Evolutionary conservation across 2,329 filamentous ascomycete genomes (phyloP).

Genomic region (Aspergillus intermedius): DNA sequence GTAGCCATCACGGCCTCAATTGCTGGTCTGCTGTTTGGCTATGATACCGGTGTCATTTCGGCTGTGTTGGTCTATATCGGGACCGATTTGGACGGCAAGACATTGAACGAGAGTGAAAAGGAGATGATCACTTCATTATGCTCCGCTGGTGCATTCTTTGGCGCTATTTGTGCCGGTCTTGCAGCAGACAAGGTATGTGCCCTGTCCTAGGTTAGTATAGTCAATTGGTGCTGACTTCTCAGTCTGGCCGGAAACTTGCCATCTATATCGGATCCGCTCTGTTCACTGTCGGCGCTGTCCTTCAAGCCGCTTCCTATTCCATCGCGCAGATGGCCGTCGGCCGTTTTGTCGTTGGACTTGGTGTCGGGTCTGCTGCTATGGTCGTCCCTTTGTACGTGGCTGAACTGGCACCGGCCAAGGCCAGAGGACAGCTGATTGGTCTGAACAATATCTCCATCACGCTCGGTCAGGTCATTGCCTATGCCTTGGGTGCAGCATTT

Average conservation of each 20-base stretch:
- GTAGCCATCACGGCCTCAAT: slow-evolving; percentile 32
- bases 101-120: slow-evolving; percentile 39
- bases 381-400: slow-evolving; percentile 44
- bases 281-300: slow-evolving; percentile 34
- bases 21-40: slow-evolving; percentile 31
- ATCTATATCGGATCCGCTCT: slow-evolving; percentile 39
- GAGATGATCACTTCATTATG: slow-evolving; percentile 49
- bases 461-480: slow-evolving; percentile 37
- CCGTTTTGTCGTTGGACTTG: slow-evolving; percentile 44
- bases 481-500: slow-evolving; percentile 39
- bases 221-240: slow-evolving; percentile 19
- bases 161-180: slow-evolving; percentile 33
- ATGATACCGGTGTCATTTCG: slow-evolving; percentile 44
- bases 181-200: slow-evolving; percentile 33
- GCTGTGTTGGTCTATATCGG: slow-evolving; percentile 35
- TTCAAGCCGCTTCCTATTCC: slow-evolving; percentile 32
- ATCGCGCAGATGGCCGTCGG: slow-evolving; percentile 42
- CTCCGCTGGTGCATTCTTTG: slow-evolving; percentile 44
- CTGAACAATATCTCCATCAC: slow-evolving; percentile 45
- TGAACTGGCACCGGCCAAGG: slow-evolving; percentile 46
- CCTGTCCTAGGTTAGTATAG: neutral
- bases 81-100: slow-evolving; percentile 33
- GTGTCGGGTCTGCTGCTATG: slow-evolving; percentile 46
- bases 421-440: slow-evolving; percentile 34
- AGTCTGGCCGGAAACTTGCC: slow-evolving; percentile 34